These are phyloP conservation scores for Bruguiera hainesii DNA, from an alignment of 441 rosid genomes.

Conservation along the genomic window DNA sequence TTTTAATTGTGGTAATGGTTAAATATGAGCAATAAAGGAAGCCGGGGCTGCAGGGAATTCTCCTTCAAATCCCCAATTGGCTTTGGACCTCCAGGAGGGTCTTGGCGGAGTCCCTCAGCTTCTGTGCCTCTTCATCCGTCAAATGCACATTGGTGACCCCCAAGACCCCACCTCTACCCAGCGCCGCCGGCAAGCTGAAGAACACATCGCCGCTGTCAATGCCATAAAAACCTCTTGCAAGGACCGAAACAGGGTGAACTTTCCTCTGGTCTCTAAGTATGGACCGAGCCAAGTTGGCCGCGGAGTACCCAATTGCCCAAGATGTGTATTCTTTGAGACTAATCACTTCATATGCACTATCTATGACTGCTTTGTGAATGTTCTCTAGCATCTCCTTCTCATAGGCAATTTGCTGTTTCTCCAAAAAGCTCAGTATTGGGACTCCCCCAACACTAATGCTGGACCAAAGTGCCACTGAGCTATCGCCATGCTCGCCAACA, in stretches of 20 bases:
- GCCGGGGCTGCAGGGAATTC: no score
- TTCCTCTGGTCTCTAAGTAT: slow-evolving; percentile 75
- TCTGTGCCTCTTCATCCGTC: slow-evolving; percentile 53
- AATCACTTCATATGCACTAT: slow-evolving; percentile 81
- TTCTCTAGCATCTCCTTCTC: slow-evolving; percentile 71
- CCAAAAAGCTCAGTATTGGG: slow-evolving; percentile 67
- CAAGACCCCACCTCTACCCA: slow-evolving; percentile 69
- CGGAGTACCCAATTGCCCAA: slow-evolving; percentile 97
- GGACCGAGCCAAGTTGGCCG: slow-evolving; percentile 66
- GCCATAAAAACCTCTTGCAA: slow-evolving; percentile 78
- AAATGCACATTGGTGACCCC: slow-evolving; percentile 78
- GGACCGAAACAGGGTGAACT: slow-evolving; percentile 83
- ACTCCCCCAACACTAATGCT: slow-evolving; percentile 93
- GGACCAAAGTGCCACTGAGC: slow-evolving; percentile 92
- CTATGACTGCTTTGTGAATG: slow-evolving; percentile 58
- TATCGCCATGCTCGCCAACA: slow-evolving; percentile 92
- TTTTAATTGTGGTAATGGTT: no score
- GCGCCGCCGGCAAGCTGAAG: slow-evolving; percentile 77
- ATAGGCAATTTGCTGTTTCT: slow-evolving; percentile 62
- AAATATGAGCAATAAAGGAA: no score
- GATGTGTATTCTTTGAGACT: slow-evolving; percentile 82
- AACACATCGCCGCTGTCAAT: slow-evolving; percentile 65
- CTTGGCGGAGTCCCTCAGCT: slow-evolving; percentile 56
- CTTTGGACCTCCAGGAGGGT: slow-evolving; percentile 61
- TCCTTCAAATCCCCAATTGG: slow-evolving; percentile 47